Percentiles rank a stretch among this genome's conserved stretches.
These are phyloP conservation scores for Annulohypoxylon stygium DNA, from an alignment of 495 filamentous ascomycete species.

Conservation along the genomic window DNA sequence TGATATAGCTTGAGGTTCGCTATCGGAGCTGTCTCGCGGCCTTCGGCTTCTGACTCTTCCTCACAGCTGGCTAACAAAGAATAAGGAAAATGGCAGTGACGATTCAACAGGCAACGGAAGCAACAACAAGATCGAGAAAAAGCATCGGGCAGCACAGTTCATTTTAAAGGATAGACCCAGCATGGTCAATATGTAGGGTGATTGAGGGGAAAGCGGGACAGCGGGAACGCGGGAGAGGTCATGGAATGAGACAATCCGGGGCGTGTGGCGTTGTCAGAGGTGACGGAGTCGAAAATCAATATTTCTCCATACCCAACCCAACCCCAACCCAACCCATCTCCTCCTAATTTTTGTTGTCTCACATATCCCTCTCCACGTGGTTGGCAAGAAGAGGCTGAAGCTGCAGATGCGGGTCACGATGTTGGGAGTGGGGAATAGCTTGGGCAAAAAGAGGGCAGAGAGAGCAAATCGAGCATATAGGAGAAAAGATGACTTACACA, in stretches of 20 bases:
- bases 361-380: conserved; percentile 39
- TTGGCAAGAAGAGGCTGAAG: conserved; percentile 21
- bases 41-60: conserved; percentile 4
- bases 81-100: background rate
- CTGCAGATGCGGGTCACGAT: conserved; percentile 33
- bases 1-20: conserved; percentile 31
- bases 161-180: conserved; percentile 36
- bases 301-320: conserved; percentile 34
- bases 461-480: conserved; percentile 6
- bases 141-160: background rate
- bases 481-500: conserved; percentile 33
- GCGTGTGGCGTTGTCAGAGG: conserved; percentile 49
- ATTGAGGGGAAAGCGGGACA: conserved; percentile 7
- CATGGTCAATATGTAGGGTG: conserved; percentile 24
- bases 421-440: conserved; percentile 40
- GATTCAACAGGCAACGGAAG: conserved; percentile 7
- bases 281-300: conserved; percentile 44
- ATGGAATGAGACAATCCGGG: conserved; percentile 52
- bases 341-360: conserved; percentile 22
- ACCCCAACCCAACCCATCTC: conserved; percentile 32
- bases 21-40: background rate
- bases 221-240: conserved; percentile 11
- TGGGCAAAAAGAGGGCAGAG: background rate
- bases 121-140: background rate
- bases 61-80: conserved; percentile 1